These are phyloP conservation scores for Thalassiosira delicatula DNA, from an alignment of 352 stramenopile species.

Conservation along the genomic window DNA sequence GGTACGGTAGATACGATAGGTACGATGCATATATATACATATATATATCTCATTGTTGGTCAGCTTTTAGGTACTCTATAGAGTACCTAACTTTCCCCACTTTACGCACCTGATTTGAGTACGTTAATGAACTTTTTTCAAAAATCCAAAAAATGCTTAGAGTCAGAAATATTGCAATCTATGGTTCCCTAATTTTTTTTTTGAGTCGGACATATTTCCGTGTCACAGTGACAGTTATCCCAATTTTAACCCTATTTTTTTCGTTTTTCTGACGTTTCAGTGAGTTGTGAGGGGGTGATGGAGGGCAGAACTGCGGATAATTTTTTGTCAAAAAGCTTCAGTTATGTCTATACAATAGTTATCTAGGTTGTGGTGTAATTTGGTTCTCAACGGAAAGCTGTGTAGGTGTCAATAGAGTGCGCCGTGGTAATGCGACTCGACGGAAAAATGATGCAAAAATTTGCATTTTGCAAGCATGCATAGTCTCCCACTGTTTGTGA, in stretches of 20 bases:
- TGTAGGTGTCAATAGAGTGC: too few species aligned
- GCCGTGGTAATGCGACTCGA: too few species aligned
- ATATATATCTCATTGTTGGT: too few species aligned
- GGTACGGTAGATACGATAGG: too few species aligned
- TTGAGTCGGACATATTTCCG: neutral
- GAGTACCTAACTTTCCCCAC: neutral
- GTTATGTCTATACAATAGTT: neutral
- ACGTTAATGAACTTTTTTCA: neutral
- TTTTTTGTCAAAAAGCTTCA: neutral
- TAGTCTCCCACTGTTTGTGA: too few species aligned
- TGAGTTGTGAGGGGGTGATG: neutral
- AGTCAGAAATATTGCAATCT: neutral
- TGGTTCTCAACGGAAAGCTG: too few species aligned
- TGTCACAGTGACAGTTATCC: neutral
- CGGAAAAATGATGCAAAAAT: too few species aligned
- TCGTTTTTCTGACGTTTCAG: neutral
- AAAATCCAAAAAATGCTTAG: neutral
- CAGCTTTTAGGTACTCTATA: slow-evolving; percentile 2
- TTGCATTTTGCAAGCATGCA: too few species aligned
- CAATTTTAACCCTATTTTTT: neutral
- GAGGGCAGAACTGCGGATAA: neutral
- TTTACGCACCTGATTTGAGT: neutral
- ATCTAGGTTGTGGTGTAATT: too few species aligned
- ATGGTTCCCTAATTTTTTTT: neutral
- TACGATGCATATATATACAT: too few species aligned